Conservation (phyloP, 495 filamentous ascomycete species). For the Cudoniella acicularis region DNA sequence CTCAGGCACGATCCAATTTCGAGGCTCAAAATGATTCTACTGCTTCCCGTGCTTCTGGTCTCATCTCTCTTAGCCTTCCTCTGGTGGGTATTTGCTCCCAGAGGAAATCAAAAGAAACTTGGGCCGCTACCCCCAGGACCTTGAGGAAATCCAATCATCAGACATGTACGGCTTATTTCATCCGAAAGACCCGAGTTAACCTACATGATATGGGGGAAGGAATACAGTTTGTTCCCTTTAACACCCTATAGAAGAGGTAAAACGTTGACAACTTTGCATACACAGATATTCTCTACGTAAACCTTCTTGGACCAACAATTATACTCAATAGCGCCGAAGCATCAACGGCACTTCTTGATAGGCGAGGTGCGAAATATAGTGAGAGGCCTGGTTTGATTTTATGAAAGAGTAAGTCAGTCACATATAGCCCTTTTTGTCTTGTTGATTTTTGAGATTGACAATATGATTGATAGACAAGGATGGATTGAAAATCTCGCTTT, state of each 20-base stretch:
- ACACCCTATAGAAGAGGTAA: too few species aligned
- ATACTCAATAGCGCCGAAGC: slow-evolving; percentile 3
- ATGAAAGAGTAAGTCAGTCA: slow-evolving; percentile 1
- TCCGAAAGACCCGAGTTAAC: slow-evolving; percentile 2
- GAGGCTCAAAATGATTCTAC: too few species aligned
- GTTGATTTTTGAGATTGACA: too few species aligned
- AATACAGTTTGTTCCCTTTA: slow-evolving; percentile 7
- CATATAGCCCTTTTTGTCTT: too few species aligned
- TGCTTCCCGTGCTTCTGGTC: too few species aligned
- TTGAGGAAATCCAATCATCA: slow-evolving; percentile 1
- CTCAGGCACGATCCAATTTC: too few species aligned
- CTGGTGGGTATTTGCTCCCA: too few species aligned
- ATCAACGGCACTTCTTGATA: not conserved
- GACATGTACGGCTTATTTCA: not conserved
- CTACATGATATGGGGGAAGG: slow-evolving; percentile 6
- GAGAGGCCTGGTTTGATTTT: not conserved
- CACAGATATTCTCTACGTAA: slow-evolving; percentile 4
- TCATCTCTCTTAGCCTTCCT: too few species aligned
- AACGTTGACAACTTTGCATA: too few species aligned
- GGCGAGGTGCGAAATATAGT: not conserved
- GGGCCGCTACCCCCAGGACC: slow-evolving; percentile 1
- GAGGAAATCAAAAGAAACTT: too few species aligned
- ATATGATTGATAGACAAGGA: not conserved
- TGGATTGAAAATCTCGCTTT: not conserved
- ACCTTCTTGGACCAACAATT: slow-evolving; percentile 1